phyloP scores from a whole-genome alignment of 164 flowering plant species.

The grape (Vitis vinifera) region DNA sequence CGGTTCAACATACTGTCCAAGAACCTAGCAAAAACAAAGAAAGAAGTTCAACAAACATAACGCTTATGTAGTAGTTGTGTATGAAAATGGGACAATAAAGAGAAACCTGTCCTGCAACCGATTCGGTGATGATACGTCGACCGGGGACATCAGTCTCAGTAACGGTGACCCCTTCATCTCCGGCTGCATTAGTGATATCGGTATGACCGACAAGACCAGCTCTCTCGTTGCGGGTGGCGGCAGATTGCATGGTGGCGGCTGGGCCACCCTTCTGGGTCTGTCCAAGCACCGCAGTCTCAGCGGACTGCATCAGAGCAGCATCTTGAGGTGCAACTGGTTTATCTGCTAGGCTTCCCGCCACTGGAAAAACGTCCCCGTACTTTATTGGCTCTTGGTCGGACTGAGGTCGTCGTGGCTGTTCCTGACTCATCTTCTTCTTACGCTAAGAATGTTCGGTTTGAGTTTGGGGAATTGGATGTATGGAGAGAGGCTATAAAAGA shows the following conservation, averaged over 20 bases:
- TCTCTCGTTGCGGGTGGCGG: conserved; percentile 42
- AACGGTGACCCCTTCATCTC: conserved; percentile 44
- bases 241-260: conserved; percentile 55
- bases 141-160: conserved; percentile 38
- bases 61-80: background rate
- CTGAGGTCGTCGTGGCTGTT: conserved; percentile 35
- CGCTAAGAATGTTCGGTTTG: too few species aligned
- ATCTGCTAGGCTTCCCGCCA: conserved; percentile 39
- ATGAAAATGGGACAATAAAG: background rate
- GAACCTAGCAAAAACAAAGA: conserved; percentile 29
- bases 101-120: conserved; percentile 52
- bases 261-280: conserved; percentile 49
- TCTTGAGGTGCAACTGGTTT: conserved; percentile 44
- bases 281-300: conserved; percentile 40
- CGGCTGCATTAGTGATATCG: conserved; percentile 29
- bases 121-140: conserved; percentile 35
- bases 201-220: conserved; percentile 47
- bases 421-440: conserved; percentile 27
- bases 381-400: conserved; percentile 32
- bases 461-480: too few species aligned
- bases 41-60: background rate
- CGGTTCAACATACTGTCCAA: conserved; percentile 37
- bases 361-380: conserved; percentile 55
- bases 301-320: conserved; percentile 56
- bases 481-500: background rate